Evolutionary conservation across 306 rosid genomes (phyloP).

Genomic region (Prunus kanzakura): DNA sequence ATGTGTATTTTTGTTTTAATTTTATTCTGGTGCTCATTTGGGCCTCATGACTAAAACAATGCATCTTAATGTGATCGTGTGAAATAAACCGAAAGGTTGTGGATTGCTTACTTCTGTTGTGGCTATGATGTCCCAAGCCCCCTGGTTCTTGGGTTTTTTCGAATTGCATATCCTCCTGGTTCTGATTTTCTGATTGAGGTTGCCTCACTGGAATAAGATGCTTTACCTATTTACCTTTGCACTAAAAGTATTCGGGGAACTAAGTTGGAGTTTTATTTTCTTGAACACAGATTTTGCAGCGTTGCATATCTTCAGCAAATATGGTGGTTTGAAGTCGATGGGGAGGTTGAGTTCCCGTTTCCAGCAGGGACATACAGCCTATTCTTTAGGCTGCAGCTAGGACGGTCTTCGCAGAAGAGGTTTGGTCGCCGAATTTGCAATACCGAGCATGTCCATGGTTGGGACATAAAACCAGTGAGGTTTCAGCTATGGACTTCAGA

Average conservation of each 20-base stretch:
- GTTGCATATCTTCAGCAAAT: conserved; percentile 91
- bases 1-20: neutral
- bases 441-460: conserved; percentile 81
- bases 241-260: neutral
- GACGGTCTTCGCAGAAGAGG: conserved; percentile 53
- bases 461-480: conserved; percentile 81
- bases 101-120: neutral
- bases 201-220: conserved; percentile 10
- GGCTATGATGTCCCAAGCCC: neutral
- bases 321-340: conserved; percentile 99
- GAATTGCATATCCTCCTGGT: neutral
- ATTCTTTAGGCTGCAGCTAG: conserved; percentile 70
- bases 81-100: conserved; percentile 2
- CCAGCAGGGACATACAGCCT: conserved; percentile 83
- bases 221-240: neutral
- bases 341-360: conserved; percentile 87
- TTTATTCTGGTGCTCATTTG: neutral
- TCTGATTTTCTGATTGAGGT: conserved; percentile 8
- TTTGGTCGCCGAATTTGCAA: conserved; percentile 74
- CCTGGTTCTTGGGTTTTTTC: conserved; percentile 7
- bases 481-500: conserved; percentile 91
- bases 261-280: conserved; percentile 18
- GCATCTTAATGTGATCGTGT: conserved; percentile 1
- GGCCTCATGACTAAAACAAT: neutral
- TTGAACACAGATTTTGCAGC: conserved; percentile 45